Evolutionary conservation across 2,329 filamentous ascomycete genomes (phyloP), one percentile per base, ranked within the genome.

Genomic region (Beauveria brongniartii): DNA sequence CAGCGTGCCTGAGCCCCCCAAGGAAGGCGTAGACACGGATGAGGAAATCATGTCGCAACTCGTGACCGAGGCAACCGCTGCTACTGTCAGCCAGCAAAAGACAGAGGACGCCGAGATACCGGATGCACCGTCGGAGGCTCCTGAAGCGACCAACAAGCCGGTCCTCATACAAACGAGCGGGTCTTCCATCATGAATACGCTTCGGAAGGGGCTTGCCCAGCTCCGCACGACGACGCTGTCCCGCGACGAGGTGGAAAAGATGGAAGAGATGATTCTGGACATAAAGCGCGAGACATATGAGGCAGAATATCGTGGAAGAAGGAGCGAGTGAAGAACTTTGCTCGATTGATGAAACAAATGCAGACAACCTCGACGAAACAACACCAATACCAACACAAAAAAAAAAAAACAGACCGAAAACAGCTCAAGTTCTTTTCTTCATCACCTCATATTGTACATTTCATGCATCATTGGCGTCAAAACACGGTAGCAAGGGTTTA

Each of bases 191-290:
- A 65, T 75, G 62, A 64, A 68, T 18, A 68, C 70, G 30, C 66
- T 77, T 34, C 69, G 70, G 24, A 70, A 66, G 40, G 73, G 73
- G 0, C 72, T 94, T 26, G 77, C 79, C 22, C 80, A 85, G 64
- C 77, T 92, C 62, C 82, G 80, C 59, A 75, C 74, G 30, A 78
- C 85, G 24, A 77, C 82, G 18, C 73, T 95, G 47, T 84, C 84
- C 18, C 80, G 83, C 12, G 78, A 82, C 12, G 85, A 90, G 63
- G 83, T 91, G 58, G 81, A 86, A 62, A 80, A 87, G 69, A 80
- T 94, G 65, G 90, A 94, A 69, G 88, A 92, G 69, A 76, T 91
- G 67, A 79, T 94, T 69, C 90, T 92, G 77, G 88, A 93, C 71
- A 84, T 93, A 65, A 87, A 89, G 71, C 80, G 83, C 64, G 85